Evolutionary conservation across 2,329 filamentous ascomycete species (phyloP), one percentile per base, ranked within the genome.

Genomic region (Trichocomaceae sp.): DNA sequence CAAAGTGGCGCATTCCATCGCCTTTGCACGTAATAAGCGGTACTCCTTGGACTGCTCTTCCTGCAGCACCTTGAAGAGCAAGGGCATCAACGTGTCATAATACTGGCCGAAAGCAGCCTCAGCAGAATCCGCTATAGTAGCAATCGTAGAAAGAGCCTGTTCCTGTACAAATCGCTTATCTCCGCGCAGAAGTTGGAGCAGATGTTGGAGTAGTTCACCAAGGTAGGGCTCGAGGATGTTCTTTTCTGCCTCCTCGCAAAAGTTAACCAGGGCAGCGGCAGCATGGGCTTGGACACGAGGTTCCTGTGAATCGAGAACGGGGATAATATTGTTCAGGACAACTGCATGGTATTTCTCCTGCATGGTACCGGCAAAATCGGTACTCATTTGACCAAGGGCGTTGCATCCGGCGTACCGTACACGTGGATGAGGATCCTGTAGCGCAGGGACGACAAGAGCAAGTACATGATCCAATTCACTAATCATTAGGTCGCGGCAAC

Each of bases 371-470:
- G 95, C 92, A 71, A 99, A 99, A 68, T 99, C 93, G 31, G 93
- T 99, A 76, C 92, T 97, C 93, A 99, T 99, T 73, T 99, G 93
- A 26, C 93, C 93, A n/a, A 99, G 81, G 42, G 93, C 93, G 68
- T 99, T 97, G 77, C 93, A 99, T 33, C 91, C 93, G 51, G 93
- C 93, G 85, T 95, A 99, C 64, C 92, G 86, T 54, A 99, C 93
- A 67, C 93, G 88, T 41, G 93, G 88, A 68, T 99, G 93, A 39
- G 87, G 82, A 67, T 99, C 92, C 64, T 86, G 85, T 35, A 99
- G 80, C 35, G 92, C 88, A 15, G 93, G 93, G 49, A 96, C 84
- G n/a, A 99, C 92, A 54, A 99, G 80, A 60, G 95, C 90, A 47
- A 99, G 80, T 20, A 99, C 92, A 68, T 96, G 91, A 70, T 90